phyloP scores from a whole-genome alignment of 1,139 yeast genomes.

The Yamadazyma atlantica region DNA sequence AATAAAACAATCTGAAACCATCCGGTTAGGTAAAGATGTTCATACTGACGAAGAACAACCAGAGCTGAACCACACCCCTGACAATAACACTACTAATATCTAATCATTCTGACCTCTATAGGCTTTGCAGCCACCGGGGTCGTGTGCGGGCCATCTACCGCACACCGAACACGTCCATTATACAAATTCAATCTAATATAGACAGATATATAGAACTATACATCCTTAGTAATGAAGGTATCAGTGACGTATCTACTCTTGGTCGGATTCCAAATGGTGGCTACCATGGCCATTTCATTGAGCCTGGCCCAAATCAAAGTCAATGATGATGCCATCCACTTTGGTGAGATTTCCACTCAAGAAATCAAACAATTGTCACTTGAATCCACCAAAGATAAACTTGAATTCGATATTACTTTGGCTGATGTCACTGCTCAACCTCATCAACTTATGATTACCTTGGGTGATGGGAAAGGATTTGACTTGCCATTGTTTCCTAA shows the following conservation, averaged over 20 bases:
- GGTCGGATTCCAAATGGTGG: conserved; percentile 1
- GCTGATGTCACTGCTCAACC: conserved; percentile 26
- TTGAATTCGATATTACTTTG: conserved; percentile 30
- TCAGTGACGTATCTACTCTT: not conserved
- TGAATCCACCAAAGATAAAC: conserved; percentile 32
- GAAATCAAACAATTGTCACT: conserved; percentile 33
- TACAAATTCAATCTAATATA: not conserved
- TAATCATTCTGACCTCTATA: too few species aligned
- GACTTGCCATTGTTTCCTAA: conserved; percentile 27
- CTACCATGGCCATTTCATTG: conserved; percentile 25
- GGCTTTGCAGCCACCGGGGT: not conserved
- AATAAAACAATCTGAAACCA: not conserved
- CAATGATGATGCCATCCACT: conserved; percentile 23
- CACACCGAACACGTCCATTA: not conserved
- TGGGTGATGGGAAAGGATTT: conserved; percentile 25
- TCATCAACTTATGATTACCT: conserved; percentile 29
- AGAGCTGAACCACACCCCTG: too few species aligned
- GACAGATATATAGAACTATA: not conserved
- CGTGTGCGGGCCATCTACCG: not conserved
- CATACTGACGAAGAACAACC: conserved; percentile 1
- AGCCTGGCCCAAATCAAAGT: conserved; percentile 30
- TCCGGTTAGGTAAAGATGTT: not conserved
- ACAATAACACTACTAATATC: too few species aligned
- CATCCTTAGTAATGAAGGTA: not conserved
- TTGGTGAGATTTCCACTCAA: conserved; percentile 39